These are phyloP conservation scores for Macrotyloma uniflorum DNA, from an alignment of 306 rosid genomes.

Conservation along the genomic window DNA sequence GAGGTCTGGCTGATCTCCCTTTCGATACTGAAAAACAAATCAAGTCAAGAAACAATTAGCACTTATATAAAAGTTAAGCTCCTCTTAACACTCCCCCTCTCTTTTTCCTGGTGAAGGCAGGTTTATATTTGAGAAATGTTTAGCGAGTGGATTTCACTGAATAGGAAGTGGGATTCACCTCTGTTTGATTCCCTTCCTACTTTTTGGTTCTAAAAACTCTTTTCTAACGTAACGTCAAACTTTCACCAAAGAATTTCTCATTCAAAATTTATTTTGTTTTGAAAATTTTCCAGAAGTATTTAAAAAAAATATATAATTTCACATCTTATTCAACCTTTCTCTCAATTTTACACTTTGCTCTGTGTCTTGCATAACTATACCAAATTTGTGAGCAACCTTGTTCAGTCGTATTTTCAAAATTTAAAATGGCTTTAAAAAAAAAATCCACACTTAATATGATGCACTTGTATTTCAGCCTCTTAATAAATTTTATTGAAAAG, in stretches of 20 bases:
- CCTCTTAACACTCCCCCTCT: background rate
- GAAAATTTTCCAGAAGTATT: too few species aligned
- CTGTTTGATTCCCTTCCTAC: background rate
- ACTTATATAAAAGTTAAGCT: background rate
- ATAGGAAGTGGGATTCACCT: background rate
- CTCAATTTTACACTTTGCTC: background rate
- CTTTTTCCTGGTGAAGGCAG: background rate
- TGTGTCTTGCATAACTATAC: background rate
- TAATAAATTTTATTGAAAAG: background rate
- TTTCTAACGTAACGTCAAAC: background rate
- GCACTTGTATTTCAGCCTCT: background rate
- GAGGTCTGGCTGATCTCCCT: slow-evolving; percentile 70
- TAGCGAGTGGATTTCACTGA: background rate
- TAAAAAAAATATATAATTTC: background rate
- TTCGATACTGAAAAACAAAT: slow-evolving; percentile 56
- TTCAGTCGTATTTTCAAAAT: background rate
- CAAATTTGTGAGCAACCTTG: background rate
- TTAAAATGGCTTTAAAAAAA: background rate
- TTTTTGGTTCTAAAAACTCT: background rate
- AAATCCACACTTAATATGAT: background rate
- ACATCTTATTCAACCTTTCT: background rate
- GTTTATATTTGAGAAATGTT: background rate
- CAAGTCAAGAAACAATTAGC: background rate
- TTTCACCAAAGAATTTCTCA: background rate
- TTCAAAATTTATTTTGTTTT: background rate